These are phyloP conservation scores for Fraxinus xanthoxyloides DNA, from an alignment of 305 asterid genomes.

Conservation along the genomic window DNA sequence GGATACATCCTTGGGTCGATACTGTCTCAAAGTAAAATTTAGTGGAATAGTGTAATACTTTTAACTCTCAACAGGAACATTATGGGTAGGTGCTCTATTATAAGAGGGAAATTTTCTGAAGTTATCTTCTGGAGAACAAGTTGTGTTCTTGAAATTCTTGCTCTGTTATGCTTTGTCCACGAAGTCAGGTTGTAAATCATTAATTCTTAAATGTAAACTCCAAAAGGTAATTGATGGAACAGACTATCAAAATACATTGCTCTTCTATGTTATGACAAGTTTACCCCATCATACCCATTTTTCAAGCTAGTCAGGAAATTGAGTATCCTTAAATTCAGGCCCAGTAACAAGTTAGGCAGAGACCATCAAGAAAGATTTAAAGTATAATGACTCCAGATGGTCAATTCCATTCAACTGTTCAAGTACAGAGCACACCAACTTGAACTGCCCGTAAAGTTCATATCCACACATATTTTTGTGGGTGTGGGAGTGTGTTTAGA, in stretches of 20 bases:
- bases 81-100: neutral
- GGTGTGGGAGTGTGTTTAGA: neutral
- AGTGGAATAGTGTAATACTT: neutral
- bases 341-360: neutral
- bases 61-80: neutral
- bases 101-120: neutral
- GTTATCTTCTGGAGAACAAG: neutral
- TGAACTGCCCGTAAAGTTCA: neutral
- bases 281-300: neutral
- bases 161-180: neutral
- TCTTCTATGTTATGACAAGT: neutral
- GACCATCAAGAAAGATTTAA: neutral
- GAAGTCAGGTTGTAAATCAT: neutral
- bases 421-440: neutral
- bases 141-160: neutral
- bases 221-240: neutral
- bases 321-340: neutral
- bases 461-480: neutral
- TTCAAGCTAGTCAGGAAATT: neutral
- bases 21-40: neutral
- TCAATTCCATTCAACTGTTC: neutral
- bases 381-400: neutral
- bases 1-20: neutral
- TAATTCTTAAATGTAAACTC: neutral
- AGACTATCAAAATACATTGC: neutral